Conservation (phyloP, 106 monocot species). For the Alisma plantagoaquatica region DNA sequence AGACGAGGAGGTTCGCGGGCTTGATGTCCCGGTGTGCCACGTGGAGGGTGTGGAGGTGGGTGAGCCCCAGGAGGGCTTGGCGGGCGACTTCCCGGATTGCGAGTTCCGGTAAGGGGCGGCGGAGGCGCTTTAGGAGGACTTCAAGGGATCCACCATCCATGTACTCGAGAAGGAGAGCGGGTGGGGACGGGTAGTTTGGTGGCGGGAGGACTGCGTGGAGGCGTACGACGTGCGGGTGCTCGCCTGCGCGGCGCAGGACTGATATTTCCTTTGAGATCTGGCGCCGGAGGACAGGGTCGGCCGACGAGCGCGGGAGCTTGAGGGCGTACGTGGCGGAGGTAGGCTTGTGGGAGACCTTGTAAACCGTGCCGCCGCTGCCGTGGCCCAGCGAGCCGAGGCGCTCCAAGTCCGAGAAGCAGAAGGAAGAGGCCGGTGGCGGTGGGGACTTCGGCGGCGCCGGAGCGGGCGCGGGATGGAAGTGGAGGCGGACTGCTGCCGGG, state of each 20-base stretch:
- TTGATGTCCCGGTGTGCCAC: constrained; percentile 32
- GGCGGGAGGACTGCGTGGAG: constrained; percentile 12
- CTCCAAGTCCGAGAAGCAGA: constrained; percentile 39
- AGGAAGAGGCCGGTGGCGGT: constrained; percentile 5
- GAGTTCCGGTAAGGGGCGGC: constrained; percentile 30
- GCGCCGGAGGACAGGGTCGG: constrained; percentile 4
- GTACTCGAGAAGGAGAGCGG: constrained; percentile 32
- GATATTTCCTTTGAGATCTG: constrained; percentile 34
- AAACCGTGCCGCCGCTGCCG: constrained; percentile 81
- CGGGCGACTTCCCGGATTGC: constrained; percentile 43
- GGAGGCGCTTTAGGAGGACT: constrained; percentile 9
- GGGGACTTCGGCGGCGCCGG: constrained; percentile 1
- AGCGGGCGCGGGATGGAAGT: constrained; percentile 1
- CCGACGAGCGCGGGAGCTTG: constrained; percentile 35
- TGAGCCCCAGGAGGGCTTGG: constrained; percentile 21
- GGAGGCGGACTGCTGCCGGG: background rate
- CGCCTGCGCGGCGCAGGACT: constrained; percentile 39
- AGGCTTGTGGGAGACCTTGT: constrained; percentile 61
- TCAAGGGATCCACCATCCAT: constrained; percentile 23
- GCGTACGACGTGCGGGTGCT: constrained; percentile 36
- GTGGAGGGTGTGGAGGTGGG: constrained; percentile 48
- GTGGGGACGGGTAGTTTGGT: constrained; percentile 17
- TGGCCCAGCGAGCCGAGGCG: constrained; percentile 54
- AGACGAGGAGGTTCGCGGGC: constrained; percentile 24
- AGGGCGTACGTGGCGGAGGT: constrained; percentile 43